Evolutionary conservation across 768 basidiomycete species (phyloP).

Genomic region (Tylopilus sp.): DNA sequence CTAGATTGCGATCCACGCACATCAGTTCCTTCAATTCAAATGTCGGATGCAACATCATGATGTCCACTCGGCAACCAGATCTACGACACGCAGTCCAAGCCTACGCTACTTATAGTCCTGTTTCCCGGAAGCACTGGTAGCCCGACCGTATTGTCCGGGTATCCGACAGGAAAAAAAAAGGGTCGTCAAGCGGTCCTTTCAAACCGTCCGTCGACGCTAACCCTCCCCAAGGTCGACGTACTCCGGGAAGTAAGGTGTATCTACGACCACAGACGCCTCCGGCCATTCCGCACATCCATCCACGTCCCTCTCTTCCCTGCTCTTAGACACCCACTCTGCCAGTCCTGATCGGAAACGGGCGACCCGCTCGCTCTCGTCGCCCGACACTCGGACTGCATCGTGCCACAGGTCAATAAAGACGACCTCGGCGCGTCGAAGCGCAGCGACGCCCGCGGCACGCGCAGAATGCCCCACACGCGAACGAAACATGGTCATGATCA

Average conservation of each 20-base stretch:
- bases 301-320: neutral
- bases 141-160: too few species aligned
- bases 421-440: conserved; percentile 6
- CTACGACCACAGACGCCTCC: conserved; percentile 5
- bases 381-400: neutral
- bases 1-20: too few species aligned
- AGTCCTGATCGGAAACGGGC: neutral
- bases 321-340: neutral
- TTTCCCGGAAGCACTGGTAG: too few species aligned
- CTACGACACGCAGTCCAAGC: too few species aligned
- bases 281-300: neutral
- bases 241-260: conserved; percentile 9
- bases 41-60: too few species aligned
- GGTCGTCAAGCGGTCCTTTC: neutral
- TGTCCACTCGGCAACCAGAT: too few species aligned
- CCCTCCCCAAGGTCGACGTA: conserved; percentile 7
- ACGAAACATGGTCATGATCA: conserved; percentile 5
- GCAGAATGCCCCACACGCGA: conserved; percentile 8
- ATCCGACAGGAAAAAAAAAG: neutral
- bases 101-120: too few species aligned
- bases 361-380: neutral
- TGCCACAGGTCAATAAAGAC: conserved; percentile 14
- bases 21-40: too few species aligned
- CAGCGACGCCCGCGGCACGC: neutral
- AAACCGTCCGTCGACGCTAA: too few species aligned